Conservation (phyloP, 352 stramenopile species). For the Phytopythium delawarense region DNA sequence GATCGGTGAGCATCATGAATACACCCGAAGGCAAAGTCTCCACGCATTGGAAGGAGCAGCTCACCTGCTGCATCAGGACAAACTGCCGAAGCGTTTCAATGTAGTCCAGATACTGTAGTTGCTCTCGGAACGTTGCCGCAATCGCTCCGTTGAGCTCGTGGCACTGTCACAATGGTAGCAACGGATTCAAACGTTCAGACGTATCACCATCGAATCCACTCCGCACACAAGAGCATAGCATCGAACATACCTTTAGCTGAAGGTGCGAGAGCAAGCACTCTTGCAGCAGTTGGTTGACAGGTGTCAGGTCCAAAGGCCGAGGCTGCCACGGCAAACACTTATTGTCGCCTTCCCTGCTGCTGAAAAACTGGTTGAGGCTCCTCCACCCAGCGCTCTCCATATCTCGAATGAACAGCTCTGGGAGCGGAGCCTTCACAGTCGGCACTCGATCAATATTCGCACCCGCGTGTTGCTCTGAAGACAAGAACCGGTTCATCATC, state of each 20-base stretch:
- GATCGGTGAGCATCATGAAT: not conserved
- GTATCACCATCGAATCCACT: not conserved
- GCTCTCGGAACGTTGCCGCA: conserved; percentile 45
- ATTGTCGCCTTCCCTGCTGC: not conserved
- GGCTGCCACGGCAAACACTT: not conserved
- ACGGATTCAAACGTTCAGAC: not conserved
- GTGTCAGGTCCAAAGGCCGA: not conserved
- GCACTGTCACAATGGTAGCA: conserved; percentile 27
- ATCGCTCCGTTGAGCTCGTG: conserved; percentile 39
- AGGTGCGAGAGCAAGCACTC: conserved; percentile 2
- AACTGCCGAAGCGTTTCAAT: conserved; percentile 48
- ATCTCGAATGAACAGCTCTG: not conserved
- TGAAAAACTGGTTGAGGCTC: not conserved
- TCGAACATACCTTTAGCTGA: conserved; percentile 17
- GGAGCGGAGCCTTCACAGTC: not conserved
- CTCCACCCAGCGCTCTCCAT: not conserved
- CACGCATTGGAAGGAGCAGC: not conserved
- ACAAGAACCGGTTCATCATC: conserved; percentile 56
- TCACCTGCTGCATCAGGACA: conserved; percentile 75
- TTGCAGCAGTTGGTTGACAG: not conserved
- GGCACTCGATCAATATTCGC: not conserved
- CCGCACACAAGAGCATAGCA: not conserved
- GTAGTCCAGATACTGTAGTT: conserved; percentile 46
- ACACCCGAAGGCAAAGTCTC: not conserved
- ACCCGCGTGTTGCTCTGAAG: conserved; percentile 2